Base-by-base conservation (phyloP, 805 yeast species). In the Brettanomyces custersianus region DNA sequence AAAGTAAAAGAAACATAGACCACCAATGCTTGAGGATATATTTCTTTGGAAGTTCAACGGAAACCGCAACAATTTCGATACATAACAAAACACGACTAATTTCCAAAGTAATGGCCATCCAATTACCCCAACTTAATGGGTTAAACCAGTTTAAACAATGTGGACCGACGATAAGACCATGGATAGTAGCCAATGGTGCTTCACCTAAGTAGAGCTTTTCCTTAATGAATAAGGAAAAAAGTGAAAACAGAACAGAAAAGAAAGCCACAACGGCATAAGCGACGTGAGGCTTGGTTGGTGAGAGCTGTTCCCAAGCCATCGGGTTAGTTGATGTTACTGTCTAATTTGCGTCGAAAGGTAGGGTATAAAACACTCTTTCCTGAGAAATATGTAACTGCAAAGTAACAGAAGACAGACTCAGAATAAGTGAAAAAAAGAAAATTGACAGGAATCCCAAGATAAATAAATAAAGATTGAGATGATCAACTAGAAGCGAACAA, bases 31-130 rank as follows among this genome's bases (percentile, higher is more conserved):
- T 68, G 46, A 65, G 61, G 62, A 79, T 66, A 46, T 80, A 80
- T 46, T 74, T 74, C 33, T 76, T 68, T 7, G 88, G 88, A 40
- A 80, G 63, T 54, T 80, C 85, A 23, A 78, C 83, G 3, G 85
- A 80, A 25, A 77, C 82, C 2, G 84, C 76, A 38, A 77, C 77
- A 33, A 80, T 75, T 61, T 80, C 87, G 40, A 80, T 72, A 45
- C 81, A 77, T 41, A 80, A 61, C 11, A 80, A 79, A 3, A 80
- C 69, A 29, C 86, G 60, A 41, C 80, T 65, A 23, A 77, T 62
- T 42, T 76, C 80, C 43, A 72, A 54, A 1, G 83, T 75, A 33
- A 77, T 63, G 35, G 62, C 62, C 35, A 68, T 70, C 24, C 69
- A 55, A 39, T 74, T 69, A 2, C 78, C 78, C 80, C 80, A 74